Base-by-base conservation (phyloP, 176 grass and related monocot species). In the Raddia guianensis region DNA sequence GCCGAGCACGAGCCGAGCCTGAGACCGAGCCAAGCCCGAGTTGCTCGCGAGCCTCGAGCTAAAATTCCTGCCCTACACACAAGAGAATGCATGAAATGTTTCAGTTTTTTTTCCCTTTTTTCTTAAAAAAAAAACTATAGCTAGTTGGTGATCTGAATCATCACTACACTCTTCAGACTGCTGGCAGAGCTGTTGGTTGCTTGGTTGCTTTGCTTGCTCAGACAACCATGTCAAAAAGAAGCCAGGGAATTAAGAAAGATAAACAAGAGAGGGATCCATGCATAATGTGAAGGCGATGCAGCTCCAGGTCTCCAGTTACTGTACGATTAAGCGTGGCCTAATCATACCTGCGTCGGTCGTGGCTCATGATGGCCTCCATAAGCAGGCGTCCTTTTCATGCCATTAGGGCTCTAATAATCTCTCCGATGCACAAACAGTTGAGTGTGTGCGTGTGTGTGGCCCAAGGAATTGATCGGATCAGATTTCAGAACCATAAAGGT, bases 311-410 rank as follows among this genome's bases (percentile, higher is more conserved):
- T 32, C 53, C 33, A 68, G 53, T 78, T 60, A 63, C 56, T 54
- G 66, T 37, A 64, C 34, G 66, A 78, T 52, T 78, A 46, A 63
- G 74, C 60, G 66, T 79, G 47, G 75, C 16, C 37, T 79, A 85
- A 85, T 85, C 48, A 79, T 79, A 43, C 46, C 14, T 5, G 14
- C 64, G 47, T 72, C 48, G 74, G 67, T 50, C 34, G 13, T 61
- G 55, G 57, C 66, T 72, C 3, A 79, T 85, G 83, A 79, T 79
- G 66, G 12, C 49, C 47, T 79, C 48, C 83, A 85, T 55, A 72
- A 78, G 75, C 67, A 63, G 51, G 55, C 10, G 57, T 79, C 67
- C 13, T 85, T 84, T 78, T 54, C 75, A 61, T 65, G 75, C 48
- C 54, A 70, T 57, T 51, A 48, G 50, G 81, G 9, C 62, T 58